Evolutionary conservation across 805 yeast genomes (phyloP).

Genomic region (Nakazawaea ernobii): DNA sequence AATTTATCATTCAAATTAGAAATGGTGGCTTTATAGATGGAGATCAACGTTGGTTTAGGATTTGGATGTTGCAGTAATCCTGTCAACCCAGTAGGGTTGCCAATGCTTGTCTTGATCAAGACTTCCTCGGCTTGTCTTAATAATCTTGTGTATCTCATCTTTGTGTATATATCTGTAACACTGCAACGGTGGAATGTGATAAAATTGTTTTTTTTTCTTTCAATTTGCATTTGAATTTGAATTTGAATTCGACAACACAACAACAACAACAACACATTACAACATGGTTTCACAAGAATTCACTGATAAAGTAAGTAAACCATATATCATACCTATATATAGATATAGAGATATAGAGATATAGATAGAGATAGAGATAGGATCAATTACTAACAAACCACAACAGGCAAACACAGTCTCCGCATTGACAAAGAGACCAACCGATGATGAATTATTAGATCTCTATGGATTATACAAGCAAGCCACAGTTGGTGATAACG

Average conservation of each 20-base stretch:
- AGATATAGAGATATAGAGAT: neutral
- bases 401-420: slow-evolving; percentile 74
- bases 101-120: slow-evolving; percentile 52
- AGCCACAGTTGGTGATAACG: slow-evolving; percentile 94
- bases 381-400: neutral
- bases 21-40: slow-evolving; percentile 68
- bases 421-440: slow-evolving; percentile 68
- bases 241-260: too few species aligned
- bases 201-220: too few species aligned
- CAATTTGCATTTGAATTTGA: too few species aligned
- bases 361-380: neutral
- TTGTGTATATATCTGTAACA: too few species aligned
- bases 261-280: neutral
- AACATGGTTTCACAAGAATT: slow-evolving; percentile 31
- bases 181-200: too few species aligned
- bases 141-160: slow-evolving; percentile 28
- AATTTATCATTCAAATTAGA: slow-evolving; percentile 49
- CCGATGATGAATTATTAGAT: slow-evolving; percentile 79
- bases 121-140: slow-evolving; percentile 38
- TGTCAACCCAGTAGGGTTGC: slow-evolving; percentile 77
- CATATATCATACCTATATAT: neutral
- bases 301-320: slow-evolving; percentile 27
- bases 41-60: slow-evolving; percentile 73
- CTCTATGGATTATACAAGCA: slow-evolving; percentile 94
- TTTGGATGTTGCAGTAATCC: slow-evolving; percentile 77